These are phyloP conservation scores for Botrytis paeoniae DNA, from an alignment of 2,329 filamentous ascomycete genomes.

Conservation along the genomic window DNA sequence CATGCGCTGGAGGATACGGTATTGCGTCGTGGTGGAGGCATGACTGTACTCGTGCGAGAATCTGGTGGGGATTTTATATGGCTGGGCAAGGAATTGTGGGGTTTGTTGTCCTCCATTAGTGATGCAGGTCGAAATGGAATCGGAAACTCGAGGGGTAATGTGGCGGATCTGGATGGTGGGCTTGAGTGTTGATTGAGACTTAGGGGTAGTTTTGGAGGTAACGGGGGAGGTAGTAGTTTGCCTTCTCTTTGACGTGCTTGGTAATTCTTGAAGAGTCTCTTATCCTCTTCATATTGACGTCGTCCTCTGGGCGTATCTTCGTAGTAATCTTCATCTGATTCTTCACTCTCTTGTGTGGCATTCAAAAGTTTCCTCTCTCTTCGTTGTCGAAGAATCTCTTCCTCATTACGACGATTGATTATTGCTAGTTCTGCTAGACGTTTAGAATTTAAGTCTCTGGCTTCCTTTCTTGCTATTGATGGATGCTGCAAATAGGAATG, in stretches of 20 bases:
- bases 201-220: background rate
- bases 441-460: background rate
- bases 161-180: no score
- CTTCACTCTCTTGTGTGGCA: background rate
- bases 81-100: background rate
- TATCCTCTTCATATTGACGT: background rate
- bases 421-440: background rate
- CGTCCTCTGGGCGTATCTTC: background rate
- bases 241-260: background rate
- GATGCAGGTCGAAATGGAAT: background rate
- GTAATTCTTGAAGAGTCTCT: background rate
- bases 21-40: background rate
- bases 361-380: background rate
- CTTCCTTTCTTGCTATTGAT: background rate
- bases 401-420: background rate
- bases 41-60: background rate
- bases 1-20: background rate
- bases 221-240: background rate
- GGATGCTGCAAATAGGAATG: background rate
- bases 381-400: background rate
- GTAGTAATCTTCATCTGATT: background rate
- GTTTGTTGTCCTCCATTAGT: no score
- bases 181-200: no score
- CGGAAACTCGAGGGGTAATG: background rate
- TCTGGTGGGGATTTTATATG: background rate